Conservation (phyloP, 164 flowering plant genomes). For the Nymphaea thermarum region DNA sequence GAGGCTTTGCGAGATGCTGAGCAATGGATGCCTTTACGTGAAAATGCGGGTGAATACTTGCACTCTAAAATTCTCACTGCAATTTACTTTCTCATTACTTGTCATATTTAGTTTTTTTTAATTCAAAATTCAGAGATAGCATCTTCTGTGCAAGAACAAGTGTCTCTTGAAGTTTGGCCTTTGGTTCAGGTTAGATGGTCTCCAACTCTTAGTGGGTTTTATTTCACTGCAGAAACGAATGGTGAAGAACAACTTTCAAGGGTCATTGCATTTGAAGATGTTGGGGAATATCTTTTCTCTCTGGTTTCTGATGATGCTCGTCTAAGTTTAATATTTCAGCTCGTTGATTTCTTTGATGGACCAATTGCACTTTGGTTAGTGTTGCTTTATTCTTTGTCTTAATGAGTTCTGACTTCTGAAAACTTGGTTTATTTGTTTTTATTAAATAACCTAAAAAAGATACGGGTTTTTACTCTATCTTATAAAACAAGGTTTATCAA, state of each 20-base stretch:
- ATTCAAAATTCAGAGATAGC: too few relatives aligned
- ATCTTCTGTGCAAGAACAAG: too few relatives aligned
- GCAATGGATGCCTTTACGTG: constrained; percentile 89
- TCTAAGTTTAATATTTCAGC: constrained; percentile 48
- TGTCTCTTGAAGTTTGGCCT: background rate
- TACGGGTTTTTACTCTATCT: too few relatives aligned
- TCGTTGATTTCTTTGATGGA: constrained; percentile 86
- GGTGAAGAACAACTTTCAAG: constrained; percentile 55
- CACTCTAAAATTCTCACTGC: constrained; percentile 1
- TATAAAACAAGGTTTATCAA: too few relatives aligned
- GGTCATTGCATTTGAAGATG: constrained; percentile 70
- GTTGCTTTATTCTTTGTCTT: background rate
- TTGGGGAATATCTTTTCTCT: constrained; percentile 72
- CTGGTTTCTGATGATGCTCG: constrained; percentile 66
- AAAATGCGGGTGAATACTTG: constrained; percentile 35
- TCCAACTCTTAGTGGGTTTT: background rate
- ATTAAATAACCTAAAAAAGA: too few relatives aligned
- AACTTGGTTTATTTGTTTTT: too few relatives aligned
- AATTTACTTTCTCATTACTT: background rate
- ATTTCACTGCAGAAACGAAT: constrained; percentile 19
- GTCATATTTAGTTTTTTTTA: too few relatives aligned
- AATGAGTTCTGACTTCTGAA: too few relatives aligned
- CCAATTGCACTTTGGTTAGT: constrained; percentile 53
- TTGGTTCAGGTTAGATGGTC: background rate
- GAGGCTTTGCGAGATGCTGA: constrained; percentile 51